Base-by-base conservation (phyloP, 768 basidiomycete genomes). In the Hortiboletus flavorubellus region DNA sequence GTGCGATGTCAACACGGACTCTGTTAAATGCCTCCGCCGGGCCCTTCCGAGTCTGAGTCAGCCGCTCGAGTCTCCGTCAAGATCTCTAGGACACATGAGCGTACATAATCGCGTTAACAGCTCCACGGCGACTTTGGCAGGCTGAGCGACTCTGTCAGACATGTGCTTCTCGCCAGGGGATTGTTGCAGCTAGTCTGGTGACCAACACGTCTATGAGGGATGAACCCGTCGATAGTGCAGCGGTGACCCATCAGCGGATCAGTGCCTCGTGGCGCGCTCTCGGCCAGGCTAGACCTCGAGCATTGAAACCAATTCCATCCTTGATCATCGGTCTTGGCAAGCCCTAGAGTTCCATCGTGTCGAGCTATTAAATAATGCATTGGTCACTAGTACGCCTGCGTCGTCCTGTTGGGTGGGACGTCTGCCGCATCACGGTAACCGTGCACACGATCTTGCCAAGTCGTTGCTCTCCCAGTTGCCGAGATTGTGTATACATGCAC, bases 231-330 rank as follows among this genome's bases (percentile, higher is more conserved):
- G 21, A 21, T 21, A 21, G 21, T 10, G 23, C 33, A 56, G 23
- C 35, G 31, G 35, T 43, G 54, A 56, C 38, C 34, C 38, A 15
- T 37, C 12, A 23, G 21, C 14, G 1, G 34, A n/a, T n/a, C n/a
- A 41, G 21, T 18, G 34, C 33, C 45, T 38, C 46, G 55, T 51
- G 55, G 37, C 41, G 42, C 14, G 42, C 14, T 39, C 30, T 59
- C 37, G 41, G 31, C 37, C 42, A 39, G 40, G 46, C 43, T 51
- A 29, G 55, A 58, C 6, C n/a, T 34, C 18, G 38, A 39, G 31
- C 4, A 38, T 21, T 21, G 21, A 21, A 42, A 15, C 34, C 0
- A 8, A 31, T 58, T 37, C 4, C 41, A n/a, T 37, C 15, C 21
- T 45, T 31, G n/a, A 33, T 33, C n/a, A 21, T 21, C 45, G 18